Evolutionary conservation across 1,284 basidiomycete genomes (phyloP), one percentile per base, ranked within the genome.

Genomic region (Meripilus lineatus): DNA sequence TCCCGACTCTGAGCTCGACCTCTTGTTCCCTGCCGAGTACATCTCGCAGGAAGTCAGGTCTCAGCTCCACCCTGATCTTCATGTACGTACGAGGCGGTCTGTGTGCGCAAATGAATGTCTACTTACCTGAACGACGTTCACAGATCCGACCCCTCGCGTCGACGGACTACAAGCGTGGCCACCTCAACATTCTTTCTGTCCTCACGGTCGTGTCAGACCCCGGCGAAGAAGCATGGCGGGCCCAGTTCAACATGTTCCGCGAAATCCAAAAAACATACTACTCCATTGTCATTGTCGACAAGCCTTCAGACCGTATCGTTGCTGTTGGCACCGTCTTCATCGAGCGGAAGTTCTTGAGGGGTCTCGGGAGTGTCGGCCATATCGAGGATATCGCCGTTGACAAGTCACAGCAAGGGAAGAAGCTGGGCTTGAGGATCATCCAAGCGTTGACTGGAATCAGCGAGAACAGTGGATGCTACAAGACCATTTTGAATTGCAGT

Each of bases 301-400:
- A 79, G 42, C 59, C 68, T 10, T 77, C 80, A 0, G 92, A 96
- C 69, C 69, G 73, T 51, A 82, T 99, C 58, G 87, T 95, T 32
- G 93, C 78, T 21, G 81, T 87, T 18, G 95, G 93, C 13, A 82
- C 84, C 5, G 71, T 96, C 39, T 82, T 98, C 59, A 64, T 95
- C 50, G 93, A 97, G 65, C 85, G 84, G 71, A 98, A 99, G 72
- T 97, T 98, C 73, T 69, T 93, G 18, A 77, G 93, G 20, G 79
- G 77, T 6, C 71, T 87, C 14, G 90, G 90, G 17, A 72, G 75
- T 45, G 89, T 92, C 7, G 95, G 93, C 0, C 95, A 99, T 62
- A 95, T 99, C 50, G 95, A 99, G 67, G 95, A 99, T 62, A 97
- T 99, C 52, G 93, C 92, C 1, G 94, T 98, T 3, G 84, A 90